Conservation (phyloP, 139 green algal species). For the Chlorella sp. region DNA sequence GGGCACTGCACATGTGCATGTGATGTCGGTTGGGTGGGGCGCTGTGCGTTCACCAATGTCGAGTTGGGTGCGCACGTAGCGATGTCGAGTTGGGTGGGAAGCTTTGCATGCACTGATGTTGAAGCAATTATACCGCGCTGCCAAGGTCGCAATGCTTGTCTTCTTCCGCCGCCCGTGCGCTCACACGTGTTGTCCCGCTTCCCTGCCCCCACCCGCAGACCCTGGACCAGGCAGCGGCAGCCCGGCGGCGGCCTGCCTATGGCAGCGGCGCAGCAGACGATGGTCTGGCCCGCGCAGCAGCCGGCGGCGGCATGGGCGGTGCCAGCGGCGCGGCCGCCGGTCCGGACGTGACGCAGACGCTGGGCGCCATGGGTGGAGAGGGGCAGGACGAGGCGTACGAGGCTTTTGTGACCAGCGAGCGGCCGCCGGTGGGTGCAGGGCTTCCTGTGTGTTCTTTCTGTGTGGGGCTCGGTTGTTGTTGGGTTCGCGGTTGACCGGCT, state of each 20-base stretch:
- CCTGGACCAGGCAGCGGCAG: neutral
- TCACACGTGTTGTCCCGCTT: neutral
- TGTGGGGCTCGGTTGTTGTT: no score
- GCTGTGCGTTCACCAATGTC: no score
- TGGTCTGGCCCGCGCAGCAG: neutral
- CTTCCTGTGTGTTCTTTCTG: neutral
- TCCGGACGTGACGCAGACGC: neutral
- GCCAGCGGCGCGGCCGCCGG: neutral
- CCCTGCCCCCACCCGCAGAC: neutral
- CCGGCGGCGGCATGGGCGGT: neutral
- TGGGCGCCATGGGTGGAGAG: neutral
- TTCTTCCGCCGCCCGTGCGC: neutral
- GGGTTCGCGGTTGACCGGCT: no score
- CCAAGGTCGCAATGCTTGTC: no score
- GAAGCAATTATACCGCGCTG: no score
- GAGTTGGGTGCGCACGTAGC: no score
- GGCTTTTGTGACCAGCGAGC: conserved; percentile 45
- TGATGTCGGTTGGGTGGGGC: no score
- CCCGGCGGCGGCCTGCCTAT: neutral
- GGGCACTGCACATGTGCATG: no score
- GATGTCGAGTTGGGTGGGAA: no score
- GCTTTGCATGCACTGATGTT: no score
- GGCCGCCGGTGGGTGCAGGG: conserved; percentile 12
- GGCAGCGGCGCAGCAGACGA: neutral
- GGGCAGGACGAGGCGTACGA: conserved; percentile 30